Conservation (phyloP, 2,329 filamentous ascomycete species). For the Aureobasidium melanogenum region DNA sequence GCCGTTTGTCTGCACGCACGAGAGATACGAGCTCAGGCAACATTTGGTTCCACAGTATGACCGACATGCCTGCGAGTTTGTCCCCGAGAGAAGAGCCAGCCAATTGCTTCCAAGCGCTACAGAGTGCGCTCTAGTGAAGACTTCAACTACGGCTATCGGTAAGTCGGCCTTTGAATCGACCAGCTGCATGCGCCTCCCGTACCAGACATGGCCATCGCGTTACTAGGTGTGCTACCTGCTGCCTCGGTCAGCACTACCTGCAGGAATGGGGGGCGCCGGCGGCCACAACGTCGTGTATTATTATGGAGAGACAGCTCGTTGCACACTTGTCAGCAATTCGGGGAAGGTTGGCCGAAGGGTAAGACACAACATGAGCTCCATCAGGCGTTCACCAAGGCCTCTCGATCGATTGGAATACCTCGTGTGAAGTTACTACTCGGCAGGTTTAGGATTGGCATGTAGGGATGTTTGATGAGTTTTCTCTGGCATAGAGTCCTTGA, state of each 20-base stretch:
- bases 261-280: background rate
- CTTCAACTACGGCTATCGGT: background rate
- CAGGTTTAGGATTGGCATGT: background rate
- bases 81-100: background rate
- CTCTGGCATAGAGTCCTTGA: background rate
- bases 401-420: background rate
- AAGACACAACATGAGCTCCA: background rate
- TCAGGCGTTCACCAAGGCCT: background rate
- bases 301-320: background rate
- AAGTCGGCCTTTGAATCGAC: background rate
- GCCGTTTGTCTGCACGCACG: background rate
- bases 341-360: background rate
- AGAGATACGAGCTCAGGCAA: constrained; percentile 5
- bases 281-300: background rate
- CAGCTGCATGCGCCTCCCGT: constrained; percentile 3
- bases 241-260: constrained; percentile 8
- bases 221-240: background rate
- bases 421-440: background rate
- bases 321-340: background rate
- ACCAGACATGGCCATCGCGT: background rate
- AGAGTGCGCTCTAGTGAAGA: background rate
- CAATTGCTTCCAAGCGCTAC: background rate
- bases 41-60: constrained; percentile 6
- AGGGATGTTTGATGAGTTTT: background rate
- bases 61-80: background rate